These are phyloP conservation scores for Phytopythium kandeliae DNA, from an alignment of 352 stramenopile species.

Conservation along the genomic window DNA sequence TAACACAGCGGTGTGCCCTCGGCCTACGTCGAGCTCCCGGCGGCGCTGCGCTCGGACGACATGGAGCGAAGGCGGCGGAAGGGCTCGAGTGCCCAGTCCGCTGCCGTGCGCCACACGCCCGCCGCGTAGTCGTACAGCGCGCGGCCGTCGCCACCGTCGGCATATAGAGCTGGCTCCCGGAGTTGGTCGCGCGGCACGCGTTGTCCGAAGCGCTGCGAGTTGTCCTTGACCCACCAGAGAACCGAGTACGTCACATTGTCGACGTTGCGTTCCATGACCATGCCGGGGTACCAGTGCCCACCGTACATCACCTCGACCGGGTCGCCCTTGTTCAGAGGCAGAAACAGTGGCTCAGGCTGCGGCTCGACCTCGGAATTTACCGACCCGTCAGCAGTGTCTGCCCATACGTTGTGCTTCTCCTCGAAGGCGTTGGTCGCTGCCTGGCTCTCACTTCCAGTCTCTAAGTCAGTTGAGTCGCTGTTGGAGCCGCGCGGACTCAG, in stretches of 20 bases:
- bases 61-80: conserved; percentile 32
- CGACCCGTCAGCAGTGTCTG: not conserved
- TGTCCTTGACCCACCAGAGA: conserved; percentile 77
- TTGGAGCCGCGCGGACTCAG: conserved; percentile 31
- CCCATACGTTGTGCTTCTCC: not conserved
- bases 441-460: not conserved
- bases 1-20: not conserved
- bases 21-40: not conserved
- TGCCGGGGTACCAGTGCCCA: conserved; percentile 56
- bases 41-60: conserved; percentile 10
- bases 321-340: conserved; percentile 31
- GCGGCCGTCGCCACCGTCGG: conserved; percentile 13
- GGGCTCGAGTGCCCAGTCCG: conserved; percentile 36
- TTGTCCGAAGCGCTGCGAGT: conserved; percentile 69
- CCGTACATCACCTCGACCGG: conserved; percentile 56
- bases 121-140: conserved; percentile 51
- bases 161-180: conserved; percentile 25
- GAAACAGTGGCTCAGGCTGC: not conserved
- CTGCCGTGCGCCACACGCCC: conserved; percentile 38
- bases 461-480: conserved; percentile 7
- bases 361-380: not conserved
- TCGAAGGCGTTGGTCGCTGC: not conserved
- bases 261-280: conserved; percentile 55
- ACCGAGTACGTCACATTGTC: conserved; percentile 58
- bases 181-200: conserved; percentile 40